Evolutionary conservation across 192 early-diverging fungal species (phyloP).

Genomic region (Coemansia sp.): DNA sequence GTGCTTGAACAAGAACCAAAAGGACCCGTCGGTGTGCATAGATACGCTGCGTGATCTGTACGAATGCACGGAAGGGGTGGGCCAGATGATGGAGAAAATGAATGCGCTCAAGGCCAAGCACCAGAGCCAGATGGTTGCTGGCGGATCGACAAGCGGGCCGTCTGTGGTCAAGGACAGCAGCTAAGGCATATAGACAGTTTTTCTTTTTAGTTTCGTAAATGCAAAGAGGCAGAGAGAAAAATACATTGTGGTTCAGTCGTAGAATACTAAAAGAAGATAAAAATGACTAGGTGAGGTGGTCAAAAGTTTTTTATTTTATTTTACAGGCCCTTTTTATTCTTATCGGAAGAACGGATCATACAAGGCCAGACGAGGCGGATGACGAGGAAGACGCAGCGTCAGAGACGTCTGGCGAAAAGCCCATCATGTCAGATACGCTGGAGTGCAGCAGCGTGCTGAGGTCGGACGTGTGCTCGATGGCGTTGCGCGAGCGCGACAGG

Average conservation of each 20-base stretch:
- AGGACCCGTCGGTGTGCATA: constrained; percentile 41
- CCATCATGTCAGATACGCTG: constrained; percentile 7
- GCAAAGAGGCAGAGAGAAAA: constrained; percentile 2
- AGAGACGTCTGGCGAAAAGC: not conserved
- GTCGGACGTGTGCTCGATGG: constrained; percentile 28
- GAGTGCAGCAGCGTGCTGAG: constrained; percentile 39
- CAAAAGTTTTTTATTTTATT: too few species aligned
- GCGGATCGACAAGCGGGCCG: not conserved
- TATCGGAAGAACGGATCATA: not conserved
- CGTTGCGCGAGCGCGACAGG: constrained; percentile 45
- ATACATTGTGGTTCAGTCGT: not conserved
- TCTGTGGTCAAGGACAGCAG: not conserved
- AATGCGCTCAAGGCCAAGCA: constrained; percentile 37
- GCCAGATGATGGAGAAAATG: constrained; percentile 52
- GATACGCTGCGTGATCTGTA: constrained; percentile 47
- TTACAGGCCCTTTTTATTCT: too few species aligned
- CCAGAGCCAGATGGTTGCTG: not conserved
- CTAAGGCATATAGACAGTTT: not conserved
- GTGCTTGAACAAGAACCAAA: constrained; percentile 34
- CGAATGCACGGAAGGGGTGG: constrained; percentile 53
- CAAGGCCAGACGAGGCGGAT: constrained; percentile 4
- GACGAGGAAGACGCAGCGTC: not conserved
- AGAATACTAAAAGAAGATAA: too few species aligned
- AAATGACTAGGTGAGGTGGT: too few species aligned
- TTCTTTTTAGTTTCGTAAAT: constrained; percentile 1